Percentiles rank a stretch among this genome's conserved stretches.
phyloP scores from a whole-genome alignment of 352 stramenopile genomes.

The Pythium plurisporium region DNA sequence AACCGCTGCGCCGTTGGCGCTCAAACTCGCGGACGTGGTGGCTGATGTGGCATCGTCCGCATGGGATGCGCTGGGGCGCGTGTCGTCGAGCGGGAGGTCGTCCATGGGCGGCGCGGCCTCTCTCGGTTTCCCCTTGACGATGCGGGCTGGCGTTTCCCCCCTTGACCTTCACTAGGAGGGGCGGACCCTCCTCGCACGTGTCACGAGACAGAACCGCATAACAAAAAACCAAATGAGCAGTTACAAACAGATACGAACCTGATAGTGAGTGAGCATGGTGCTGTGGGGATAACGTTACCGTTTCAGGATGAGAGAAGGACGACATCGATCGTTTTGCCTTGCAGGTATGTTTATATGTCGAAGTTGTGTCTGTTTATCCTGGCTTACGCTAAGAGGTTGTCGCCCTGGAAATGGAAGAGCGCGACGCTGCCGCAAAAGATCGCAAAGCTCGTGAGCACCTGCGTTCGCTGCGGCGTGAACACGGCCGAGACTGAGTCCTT shows the following conservation, averaged over 20 bases:
- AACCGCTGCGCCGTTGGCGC: not conserved
- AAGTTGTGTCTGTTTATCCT: conserved; percentile 2
- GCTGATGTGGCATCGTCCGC: not conserved
- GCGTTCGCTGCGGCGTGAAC: conserved; percentile 69
- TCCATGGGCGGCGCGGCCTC: not conserved
- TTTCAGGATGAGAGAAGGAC: not conserved
- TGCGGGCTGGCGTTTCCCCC: not conserved
- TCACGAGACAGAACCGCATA: not conserved
- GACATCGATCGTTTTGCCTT: not conserved
- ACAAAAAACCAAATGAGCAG: not conserved
- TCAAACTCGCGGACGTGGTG: not conserved
- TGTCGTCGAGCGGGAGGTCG: conserved; percentile 7
- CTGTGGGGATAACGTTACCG: too few species aligned
- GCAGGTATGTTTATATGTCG: conserved; percentile 1
- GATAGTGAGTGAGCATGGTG: not conserved
- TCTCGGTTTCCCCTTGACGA: not conserved
- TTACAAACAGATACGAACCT: not conserved
- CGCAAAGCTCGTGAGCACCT: conserved; percentile 62
- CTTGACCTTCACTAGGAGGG: too few species aligned
- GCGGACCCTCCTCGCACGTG: not conserved
- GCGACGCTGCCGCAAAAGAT: conserved; percentile 73
- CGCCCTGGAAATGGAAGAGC: conserved; percentile 80
- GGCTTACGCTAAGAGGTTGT: conserved; percentile 72
- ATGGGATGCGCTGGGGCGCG: not conserved
- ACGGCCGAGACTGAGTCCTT: conserved; percentile 58